phyloP scores from a whole-genome alignment of 148 eudicot genomes.

The Rheum nobile region DNA sequence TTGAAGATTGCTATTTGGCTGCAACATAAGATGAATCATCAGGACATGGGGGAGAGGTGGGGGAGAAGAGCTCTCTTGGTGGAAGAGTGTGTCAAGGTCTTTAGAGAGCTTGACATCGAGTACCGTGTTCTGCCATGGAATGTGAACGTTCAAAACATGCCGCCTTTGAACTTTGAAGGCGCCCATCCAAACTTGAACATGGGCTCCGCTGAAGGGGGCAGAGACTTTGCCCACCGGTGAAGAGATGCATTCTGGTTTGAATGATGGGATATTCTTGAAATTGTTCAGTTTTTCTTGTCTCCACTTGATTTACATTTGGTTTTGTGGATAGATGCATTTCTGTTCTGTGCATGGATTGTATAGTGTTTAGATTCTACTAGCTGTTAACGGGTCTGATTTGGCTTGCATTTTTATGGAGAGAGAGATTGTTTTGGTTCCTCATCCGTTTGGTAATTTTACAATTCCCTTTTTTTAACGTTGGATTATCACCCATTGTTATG shows the following conservation, averaged over 20 bases:
- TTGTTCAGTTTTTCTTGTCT: not conserved
- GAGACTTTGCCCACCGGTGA: not conserved
- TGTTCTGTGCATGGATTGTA: no score
- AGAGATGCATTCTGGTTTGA: not conserved
- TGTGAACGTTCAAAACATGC: slow-evolving; percentile 26
- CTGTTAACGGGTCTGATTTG: no score
- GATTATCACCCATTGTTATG: no score
- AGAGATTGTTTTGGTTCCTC: no score
- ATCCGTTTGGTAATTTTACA: no score
- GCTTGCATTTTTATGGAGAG: no score
- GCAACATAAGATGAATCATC: slow-evolving; percentile 75
- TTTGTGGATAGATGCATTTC: no score
- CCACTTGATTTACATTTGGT: no score
- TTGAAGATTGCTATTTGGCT: slow-evolving; percentile 58
- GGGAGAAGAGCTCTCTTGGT: slow-evolving; percentile 55
- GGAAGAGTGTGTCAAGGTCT: slow-evolving; percentile 60
- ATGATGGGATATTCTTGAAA: not conserved
- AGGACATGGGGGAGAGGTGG: slow-evolving; percentile 42
- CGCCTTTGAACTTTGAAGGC: not conserved
- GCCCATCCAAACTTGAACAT: not conserved
- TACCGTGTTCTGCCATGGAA: slow-evolving; percentile 69
- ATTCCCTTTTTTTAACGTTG: no score
- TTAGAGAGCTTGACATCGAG: slow-evolving; percentile 49
- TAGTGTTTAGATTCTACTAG: no score
- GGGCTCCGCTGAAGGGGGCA: not conserved